Evolutionary conservation across 345 rosid species (phyloP), one percentile per base, ranked within the genome.

Genomic region (Hevea brasiliensis): DNA sequence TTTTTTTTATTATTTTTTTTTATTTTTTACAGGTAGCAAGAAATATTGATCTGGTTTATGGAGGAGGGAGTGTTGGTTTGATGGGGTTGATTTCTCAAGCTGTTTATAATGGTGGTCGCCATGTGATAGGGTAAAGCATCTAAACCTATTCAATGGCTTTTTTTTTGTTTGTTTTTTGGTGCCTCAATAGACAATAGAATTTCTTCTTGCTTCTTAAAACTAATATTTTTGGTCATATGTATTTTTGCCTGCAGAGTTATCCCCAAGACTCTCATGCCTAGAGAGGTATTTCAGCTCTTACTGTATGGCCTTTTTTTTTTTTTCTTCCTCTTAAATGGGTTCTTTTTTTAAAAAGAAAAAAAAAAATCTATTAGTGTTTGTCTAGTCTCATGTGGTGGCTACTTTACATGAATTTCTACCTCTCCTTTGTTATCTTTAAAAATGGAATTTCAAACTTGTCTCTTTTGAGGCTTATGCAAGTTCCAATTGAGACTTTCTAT

Each of bases 81-180:
- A 93, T 93, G 98, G 98, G 98, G 50, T 83, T 89, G 84, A 81
- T 91, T 55, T 93, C 97, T 75, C 94, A 90, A 81, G 90, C 92
- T 73, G 97, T 93, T 70, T 84, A 74, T 76, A 77, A 81, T 65
- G 98, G 98, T 35, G 98, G 98, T 54, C 88, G 98, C 74, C 93
- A 91, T 81, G 98, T 93, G 61, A 77, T 89, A 32, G 98, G 98
- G 98, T 93, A 66, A 67, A 41, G 8, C n/a, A n/a, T 32, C 37
- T 32, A 32, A 32, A 1, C 4, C 37, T 17, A 12, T n/a, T n/a
- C n/a, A 15, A 9, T 2, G 37, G 37, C 37, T 32, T 32, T 4
- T 32, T 4, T 32, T 4, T 32, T 32, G 37, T 32, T 32, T 32
- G 2, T 32, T 32, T 32, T 32, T 32, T 32, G 4, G 2, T 32